Base-by-base conservation (phyloP, 352 stramenopile species). In the Globisporangium spiculum region DNA sequence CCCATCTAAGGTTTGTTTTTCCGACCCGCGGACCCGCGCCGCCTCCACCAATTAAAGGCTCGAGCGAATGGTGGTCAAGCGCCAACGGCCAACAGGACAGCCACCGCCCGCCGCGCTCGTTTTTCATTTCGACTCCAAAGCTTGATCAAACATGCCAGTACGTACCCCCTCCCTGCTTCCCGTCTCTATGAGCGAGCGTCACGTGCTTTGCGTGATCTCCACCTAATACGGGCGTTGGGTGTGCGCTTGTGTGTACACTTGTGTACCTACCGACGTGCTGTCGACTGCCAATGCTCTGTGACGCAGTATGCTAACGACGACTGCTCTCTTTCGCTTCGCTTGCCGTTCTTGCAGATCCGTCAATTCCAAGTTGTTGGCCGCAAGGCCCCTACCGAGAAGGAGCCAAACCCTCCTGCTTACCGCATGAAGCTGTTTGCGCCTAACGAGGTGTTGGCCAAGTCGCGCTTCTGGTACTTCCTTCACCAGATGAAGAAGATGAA, bases 401-500 rank as follows among this genome's bases (percentile, higher is more conserved):
- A 99, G 82, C 96, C 97, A 56, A 99, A 99, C 87, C 98, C 98
- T 67, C 89, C 98, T 69, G 97, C 98, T 7, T 99, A 99, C 96
- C 92, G 98, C 75, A 99, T 99, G 98, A 96, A 96, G 84, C 77
- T 97, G 63, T 99, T 99, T 81, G 97, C 96, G 38, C 93, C 97
- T 62, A 99, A 99, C 86, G 74, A 89, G 68, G 97, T 99, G 68
- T 94, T 98, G 67, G 98, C 97, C 73, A 99, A 99, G 90, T 99
- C 97, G 68, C 98, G 98, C 81, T 99, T 99, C 92, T 99, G 98
- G 98, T 99, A 99, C 90, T 99, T 99, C 88, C 96, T 99, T 78
- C 97, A 99, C 84, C 97, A 99, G 90, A 99, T 99, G 90, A 96
- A 98, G 76, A 99, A 99, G 92, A 99, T 99, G 97, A 99, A 99